phyloP scores from a whole-genome alignment of 495 filamentous ascomycete genomes.

The Symbiotaphrina buchneri region DNA sequence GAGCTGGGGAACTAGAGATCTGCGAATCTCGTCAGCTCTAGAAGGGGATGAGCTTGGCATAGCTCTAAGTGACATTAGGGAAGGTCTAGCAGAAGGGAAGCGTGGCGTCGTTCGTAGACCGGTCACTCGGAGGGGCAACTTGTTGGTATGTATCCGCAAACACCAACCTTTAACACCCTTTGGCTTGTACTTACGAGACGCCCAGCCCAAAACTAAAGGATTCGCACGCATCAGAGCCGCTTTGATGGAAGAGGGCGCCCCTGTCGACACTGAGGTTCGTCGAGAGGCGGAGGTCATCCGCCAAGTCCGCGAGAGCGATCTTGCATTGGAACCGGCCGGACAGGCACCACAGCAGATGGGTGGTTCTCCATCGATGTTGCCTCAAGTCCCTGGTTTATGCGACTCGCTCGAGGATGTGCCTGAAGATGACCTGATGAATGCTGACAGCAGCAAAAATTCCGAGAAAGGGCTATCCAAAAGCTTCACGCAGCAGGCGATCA shows the following conservation, averaged over 20 bases:
- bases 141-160: constrained; percentile 53
- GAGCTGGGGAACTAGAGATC: constrained; percentile 64
- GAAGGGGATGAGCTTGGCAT: constrained; percentile 42
- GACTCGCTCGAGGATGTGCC: constrained; percentile 20
- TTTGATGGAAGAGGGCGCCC: constrained; percentile 66
- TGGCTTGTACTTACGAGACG: constrained; percentile 1
- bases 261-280: constrained; percentile 69
- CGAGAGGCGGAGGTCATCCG: constrained; percentile 88
- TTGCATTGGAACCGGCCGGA: constrained; percentile 16
- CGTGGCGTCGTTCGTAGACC: constrained; percentile 36
- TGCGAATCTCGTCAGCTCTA: constrained; percentile 60
- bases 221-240: constrained; percentile 86
- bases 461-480: constrained; percentile 28
- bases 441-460: constrained; percentile 16
- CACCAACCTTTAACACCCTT: constrained; percentile 2
- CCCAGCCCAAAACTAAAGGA: constrained; percentile 74
- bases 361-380: constrained; percentile 6
- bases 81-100: constrained; percentile 18
- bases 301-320: constrained; percentile 64
- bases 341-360: not conserved
- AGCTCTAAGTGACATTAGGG: constrained; percentile 11
- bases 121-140: constrained; percentile 70
- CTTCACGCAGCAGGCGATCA: constrained; percentile 50
- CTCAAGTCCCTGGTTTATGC: constrained; percentile 12
- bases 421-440: constrained; percentile 36